Conservation (phyloP, 805 yeast species). For the Cyberlindnera americana region DNA sequence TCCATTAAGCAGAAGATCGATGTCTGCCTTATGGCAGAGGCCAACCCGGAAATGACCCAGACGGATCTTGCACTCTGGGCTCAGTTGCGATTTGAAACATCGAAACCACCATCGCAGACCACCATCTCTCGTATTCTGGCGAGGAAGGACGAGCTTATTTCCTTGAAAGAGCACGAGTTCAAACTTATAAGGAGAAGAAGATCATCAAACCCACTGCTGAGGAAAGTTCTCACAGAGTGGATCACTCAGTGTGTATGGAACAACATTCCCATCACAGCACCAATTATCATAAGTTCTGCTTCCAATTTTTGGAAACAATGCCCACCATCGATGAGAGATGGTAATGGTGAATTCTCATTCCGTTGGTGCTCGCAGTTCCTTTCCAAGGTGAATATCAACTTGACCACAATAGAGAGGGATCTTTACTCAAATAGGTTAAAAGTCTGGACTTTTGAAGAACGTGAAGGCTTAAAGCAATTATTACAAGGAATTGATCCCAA, state of each 20-base stretch:
- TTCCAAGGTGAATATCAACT: constrained; percentile 47
- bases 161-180: constrained; percentile 49
- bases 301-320: constrained; percentile 59
- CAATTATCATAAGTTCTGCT: constrained; percentile 61
- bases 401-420: constrained; percentile 44
- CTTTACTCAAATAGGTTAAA: constrained; percentile 41
- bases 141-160: constrained; percentile 49
- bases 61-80: constrained; percentile 65
- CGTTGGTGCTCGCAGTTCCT: constrained; percentile 51
- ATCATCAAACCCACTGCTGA: constrained; percentile 48
- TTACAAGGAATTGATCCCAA: constrained; percentile 44
- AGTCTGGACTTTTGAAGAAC: constrained; percentile 60
- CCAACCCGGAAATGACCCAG: constrained; percentile 68
- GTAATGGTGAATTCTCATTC: constrained; percentile 60
- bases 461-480: constrained; percentile 43
- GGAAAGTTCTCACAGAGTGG: constrained; percentile 67
- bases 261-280: constrained; percentile 59
- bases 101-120: constrained; percentile 60
- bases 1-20: constrained; percentile 62
- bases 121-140: constrained; percentile 61
- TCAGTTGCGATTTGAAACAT: constrained; percentile 46
- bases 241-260: constrained; percentile 66
- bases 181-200: constrained; percentile 45
- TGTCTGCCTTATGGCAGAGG: constrained; percentile 62
- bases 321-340: constrained; percentile 52